phyloP scores from a whole-genome alignment of 1,284 basidiomycete genomes.

The Inonotus obliquus region DNA sequence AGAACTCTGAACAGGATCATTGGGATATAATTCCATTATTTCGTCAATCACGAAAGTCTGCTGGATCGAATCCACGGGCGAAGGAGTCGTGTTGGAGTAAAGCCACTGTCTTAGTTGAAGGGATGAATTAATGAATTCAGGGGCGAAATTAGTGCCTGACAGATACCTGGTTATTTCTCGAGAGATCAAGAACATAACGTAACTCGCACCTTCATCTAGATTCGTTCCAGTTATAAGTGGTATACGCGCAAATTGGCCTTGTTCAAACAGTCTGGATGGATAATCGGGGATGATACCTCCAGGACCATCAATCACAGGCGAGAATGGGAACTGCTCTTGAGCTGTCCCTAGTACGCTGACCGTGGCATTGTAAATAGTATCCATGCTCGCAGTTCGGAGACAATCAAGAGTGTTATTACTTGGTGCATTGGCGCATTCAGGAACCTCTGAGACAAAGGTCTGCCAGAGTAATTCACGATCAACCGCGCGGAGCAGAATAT shows the following conservation, averaged over 20 bases:
- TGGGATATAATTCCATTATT: conserved; percentile 44
- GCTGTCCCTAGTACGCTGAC: conserved; percentile 23
- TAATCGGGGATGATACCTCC: conserved; percentile 39
- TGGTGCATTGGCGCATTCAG: conserved; percentile 30
- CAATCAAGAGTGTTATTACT: conserved; percentile 37
- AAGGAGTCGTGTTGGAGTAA: conserved; percentile 32
- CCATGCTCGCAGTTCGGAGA: conserved; percentile 33
- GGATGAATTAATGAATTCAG: conserved; percentile 28
- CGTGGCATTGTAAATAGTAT: conserved; percentile 33
- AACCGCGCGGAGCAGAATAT: conserved; percentile 29
- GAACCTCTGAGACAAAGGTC: conserved; percentile 35
- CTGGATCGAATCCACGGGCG: conserved; percentile 22
- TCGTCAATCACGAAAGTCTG: conserved; percentile 28
- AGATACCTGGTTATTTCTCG: neutral
- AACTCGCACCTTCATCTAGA: conserved; percentile 40
- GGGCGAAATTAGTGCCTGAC: conserved; percentile 37
- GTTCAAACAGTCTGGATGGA: conserved; percentile 32
- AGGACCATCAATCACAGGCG: conserved; percentile 40
- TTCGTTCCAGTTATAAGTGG: conserved; percentile 49
- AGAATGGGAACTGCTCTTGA: conserved; percentile 32
- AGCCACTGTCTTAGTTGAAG: conserved; percentile 27
- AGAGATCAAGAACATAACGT: neutral
- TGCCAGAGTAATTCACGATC: conserved; percentile 36
- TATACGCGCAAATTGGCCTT: conserved; percentile 35
- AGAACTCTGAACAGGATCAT: conserved; percentile 43